These are phyloP conservation scores for Chiua virens DNA, from an alignment of 768 basidiomycete genomes.

Conservation along the genomic window DNA sequence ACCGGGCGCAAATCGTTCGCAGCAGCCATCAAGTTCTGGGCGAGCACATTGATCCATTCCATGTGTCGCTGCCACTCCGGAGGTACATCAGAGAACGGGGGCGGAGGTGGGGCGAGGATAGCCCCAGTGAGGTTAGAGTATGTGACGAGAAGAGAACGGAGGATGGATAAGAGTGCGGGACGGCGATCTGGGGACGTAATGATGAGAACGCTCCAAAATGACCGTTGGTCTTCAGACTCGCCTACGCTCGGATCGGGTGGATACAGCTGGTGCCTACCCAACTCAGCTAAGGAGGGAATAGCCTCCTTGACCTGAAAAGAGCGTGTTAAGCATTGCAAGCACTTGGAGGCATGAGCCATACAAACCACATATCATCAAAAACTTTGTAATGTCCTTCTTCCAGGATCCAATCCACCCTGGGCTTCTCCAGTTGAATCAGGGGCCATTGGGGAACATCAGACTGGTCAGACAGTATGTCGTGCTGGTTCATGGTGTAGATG, in stretches of 20 bases:
- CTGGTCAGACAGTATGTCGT: slow-evolving; percentile 68
- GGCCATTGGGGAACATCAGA: slow-evolving; percentile 77
- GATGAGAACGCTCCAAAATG: slow-evolving; percentile 1
- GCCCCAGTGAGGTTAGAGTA: slow-evolving; percentile 75
- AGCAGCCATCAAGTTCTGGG: slow-evolving; percentile 86
- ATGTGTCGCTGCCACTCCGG: slow-evolving; percentile 76
- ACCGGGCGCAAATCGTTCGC: slow-evolving; percentile 89
- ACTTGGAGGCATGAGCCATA: slow-evolving; percentile 40
- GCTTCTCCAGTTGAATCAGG: slow-evolving; percentile 74
- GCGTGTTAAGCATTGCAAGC: slow-evolving; percentile 15
- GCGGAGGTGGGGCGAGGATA: slow-evolving; percentile 64
- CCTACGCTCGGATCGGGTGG: slow-evolving; percentile 70
- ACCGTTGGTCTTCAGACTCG: slow-evolving; percentile 28
- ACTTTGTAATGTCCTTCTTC: slow-evolving; percentile 81
- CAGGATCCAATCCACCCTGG: slow-evolving; percentile 87
- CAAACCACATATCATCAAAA: slow-evolving; percentile 91
- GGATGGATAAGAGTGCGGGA: slow-evolving; percentile 66
- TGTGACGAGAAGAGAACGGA: slow-evolving; percentile 76
- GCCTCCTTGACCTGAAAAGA: slow-evolving; percentile 70
- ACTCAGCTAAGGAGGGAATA: slow-evolving; percentile 77
- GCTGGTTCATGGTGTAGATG: slow-evolving; percentile 48
- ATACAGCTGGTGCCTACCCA: slow-evolving; percentile 80
- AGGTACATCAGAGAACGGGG: slow-evolving; percentile 39
- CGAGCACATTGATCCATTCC: slow-evolving; percentile 79
- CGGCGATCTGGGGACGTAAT: slow-evolving; percentile 60